Evolutionary conservation across 2,329 filamentous ascomycete species (phyloP).

Genomic region (Phaeosphaeriaceae sp.): DNA sequence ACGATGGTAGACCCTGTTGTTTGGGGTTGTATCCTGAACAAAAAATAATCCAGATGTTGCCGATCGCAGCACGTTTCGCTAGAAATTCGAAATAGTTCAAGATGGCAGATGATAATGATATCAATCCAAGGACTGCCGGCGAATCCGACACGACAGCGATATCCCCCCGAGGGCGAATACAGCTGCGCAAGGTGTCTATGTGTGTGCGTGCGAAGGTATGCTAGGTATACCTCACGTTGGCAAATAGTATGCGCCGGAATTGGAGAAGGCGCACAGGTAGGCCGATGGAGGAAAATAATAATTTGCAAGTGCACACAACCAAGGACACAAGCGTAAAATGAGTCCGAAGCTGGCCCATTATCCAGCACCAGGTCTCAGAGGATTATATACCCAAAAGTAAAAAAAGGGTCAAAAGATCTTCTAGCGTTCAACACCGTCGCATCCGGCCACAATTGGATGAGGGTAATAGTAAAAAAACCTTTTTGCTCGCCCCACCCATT

Average conservation of each 20-base stretch:
- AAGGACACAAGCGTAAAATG: slow-evolving; percentile 9
- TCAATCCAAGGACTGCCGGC: slow-evolving; percentile 12
- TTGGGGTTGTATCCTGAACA: slow-evolving; percentile 1
- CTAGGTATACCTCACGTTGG: neutral
- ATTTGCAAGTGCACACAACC: slow-evolving; percentile 8
- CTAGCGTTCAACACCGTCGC: slow-evolving; percentile 27
- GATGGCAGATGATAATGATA: slow-evolving; percentile 22
- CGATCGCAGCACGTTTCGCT: slow-evolving; percentile 31
- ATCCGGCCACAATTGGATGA: slow-evolving; percentile 19
- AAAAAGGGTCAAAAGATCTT: slow-evolving; percentile 26
- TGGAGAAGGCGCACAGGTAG: neutral
- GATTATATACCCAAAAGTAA: slow-evolving; percentile 24
- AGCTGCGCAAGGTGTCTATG: neutral
- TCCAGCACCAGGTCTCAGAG: neutral
- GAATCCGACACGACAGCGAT: slow-evolving; percentile 14
- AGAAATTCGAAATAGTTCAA: slow-evolving; percentile 6
- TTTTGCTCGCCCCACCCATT: slow-evolving; percentile 19
- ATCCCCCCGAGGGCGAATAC: neutral
- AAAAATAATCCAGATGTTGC: slow-evolving; percentile 13
- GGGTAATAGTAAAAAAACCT: slow-evolving; percentile 10
- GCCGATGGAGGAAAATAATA: neutral
- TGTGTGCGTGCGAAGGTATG: neutral
- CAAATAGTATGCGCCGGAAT: neutral
- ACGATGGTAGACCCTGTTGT: neutral
- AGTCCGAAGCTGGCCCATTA: slow-evolving; percentile 13